Percentiles rank a stretch among this genome's conserved stretches.
phyloP scores from a whole-genome alignment of 164 flowering plant species.

The Paratinospora sagittata region DNA sequence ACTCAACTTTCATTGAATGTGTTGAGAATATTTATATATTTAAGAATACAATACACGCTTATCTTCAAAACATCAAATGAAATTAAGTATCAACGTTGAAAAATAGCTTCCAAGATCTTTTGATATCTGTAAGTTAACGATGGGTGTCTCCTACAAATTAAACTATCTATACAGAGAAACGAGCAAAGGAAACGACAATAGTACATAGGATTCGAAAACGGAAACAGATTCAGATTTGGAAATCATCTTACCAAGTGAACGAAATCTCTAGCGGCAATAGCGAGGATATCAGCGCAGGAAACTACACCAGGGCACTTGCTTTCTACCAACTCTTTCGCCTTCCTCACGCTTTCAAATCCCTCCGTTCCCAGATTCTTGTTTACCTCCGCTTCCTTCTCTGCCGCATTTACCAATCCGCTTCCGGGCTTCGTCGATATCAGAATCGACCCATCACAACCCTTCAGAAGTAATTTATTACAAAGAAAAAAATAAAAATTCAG shows the following conservation, averaged over 20 bases:
- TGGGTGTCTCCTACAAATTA: too few species aligned
- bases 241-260: conserved; percentile 89
- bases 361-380: conserved; percentile 51
- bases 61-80: too few species aligned
- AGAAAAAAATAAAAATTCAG: not conserved
- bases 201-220: too few species aligned
- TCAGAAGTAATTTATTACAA: not conserved
- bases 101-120: too few species aligned
- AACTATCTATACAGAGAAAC: too few species aligned
- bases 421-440: conserved; percentile 52
- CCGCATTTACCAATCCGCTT: conserved; percentile 32
- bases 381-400: conserved; percentile 73
- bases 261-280: conserved; percentile 79
- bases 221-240: too few species aligned
- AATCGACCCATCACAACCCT: conserved; percentile 94
- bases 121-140: too few species aligned
- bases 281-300: conserved; percentile 92
- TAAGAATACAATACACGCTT: too few species aligned
- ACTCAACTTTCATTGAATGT: too few species aligned
- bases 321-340: conserved; percentile 74
- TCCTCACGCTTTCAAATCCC: conserved; percentile 52
- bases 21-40: too few species aligned
- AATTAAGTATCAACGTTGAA: too few species aligned
- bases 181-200: too few species aligned
- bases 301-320: conserved; percentile 81